Percentiles rank a stretch among this genome's conserved stretches.
Conservation (phyloP, 768 basidiomycete genomes). For the Peribolospora kevripleyi region DNA sequence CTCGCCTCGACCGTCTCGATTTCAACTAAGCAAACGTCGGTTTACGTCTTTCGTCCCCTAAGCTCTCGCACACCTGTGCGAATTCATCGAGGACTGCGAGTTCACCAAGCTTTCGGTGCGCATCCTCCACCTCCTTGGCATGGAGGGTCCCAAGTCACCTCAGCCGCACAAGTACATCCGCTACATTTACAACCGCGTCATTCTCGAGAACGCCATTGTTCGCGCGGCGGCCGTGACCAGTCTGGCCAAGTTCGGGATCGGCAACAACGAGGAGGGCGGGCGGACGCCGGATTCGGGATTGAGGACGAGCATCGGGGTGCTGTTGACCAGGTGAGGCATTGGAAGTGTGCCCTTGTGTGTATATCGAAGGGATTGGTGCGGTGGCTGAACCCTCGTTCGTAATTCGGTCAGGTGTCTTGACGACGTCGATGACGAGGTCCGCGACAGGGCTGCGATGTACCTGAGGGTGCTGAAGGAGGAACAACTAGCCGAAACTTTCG, state of each 20-base stretch:
- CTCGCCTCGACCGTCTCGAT: neutral
- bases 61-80: constrained; percentile 90
- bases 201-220: constrained; percentile 92
- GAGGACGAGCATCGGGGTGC: constrained; percentile 62
- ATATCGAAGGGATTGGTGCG: neutral
- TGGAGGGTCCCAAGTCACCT: constrained; percentile 87
- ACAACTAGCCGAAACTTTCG: constrained; percentile 54
- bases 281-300: constrained; percentile 17
- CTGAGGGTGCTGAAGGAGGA: constrained; percentile 59
- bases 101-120: constrained; percentile 97
- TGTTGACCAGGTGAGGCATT: constrained; percentile 45
- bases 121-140: constrained; percentile 76
- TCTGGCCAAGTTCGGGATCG: constrained; percentile 88
- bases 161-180: constrained; percentile 96
- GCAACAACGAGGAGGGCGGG: constrained; percentile 41
- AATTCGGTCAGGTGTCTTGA: constrained; percentile 52
- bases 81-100: constrained; percentile 99
- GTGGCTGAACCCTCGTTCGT: neutral
- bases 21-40: neutral
- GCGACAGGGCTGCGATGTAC: constrained; percentile 90
- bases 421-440: constrained; percentile 95
- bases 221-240: constrained; percentile 85
- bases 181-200: constrained; percentile 98
- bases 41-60: neutral
- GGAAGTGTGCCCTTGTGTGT: neutral